These are phyloP conservation scores for Helotiales sp. DNA, from an alignment of 2,329 filamentous ascomycete species.

Conservation along the genomic window DNA sequence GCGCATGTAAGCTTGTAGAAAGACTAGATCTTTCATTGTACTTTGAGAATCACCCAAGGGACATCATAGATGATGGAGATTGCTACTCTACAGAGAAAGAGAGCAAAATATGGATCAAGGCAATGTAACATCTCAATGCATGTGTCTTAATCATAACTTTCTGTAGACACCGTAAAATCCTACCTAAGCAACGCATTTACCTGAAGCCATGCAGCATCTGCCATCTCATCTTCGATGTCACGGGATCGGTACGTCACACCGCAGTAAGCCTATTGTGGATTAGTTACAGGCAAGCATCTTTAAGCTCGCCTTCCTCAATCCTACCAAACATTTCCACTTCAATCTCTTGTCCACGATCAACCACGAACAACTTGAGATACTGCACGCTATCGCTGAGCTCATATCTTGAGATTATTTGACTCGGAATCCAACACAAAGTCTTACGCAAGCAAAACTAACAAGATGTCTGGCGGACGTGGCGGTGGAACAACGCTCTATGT, in stretches of 20 bases:
- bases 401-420: background rate
- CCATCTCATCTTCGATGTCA: too few relatives aligned
- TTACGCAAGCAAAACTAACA: slow-evolving; percentile 12
- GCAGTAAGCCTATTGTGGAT: background rate
- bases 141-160: background rate
- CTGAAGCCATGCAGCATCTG: too few relatives aligned
- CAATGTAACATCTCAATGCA: background rate
- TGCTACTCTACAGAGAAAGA: background rate
- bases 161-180: too few relatives aligned
- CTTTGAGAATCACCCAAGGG: slow-evolving; percentile 13
- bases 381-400: background rate
- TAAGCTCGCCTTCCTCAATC: background rate
- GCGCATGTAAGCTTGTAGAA: slow-evolving; percentile 31
- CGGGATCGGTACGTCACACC: too few relatives aligned
- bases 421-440: background rate
- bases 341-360: background rate
- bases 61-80: slow-evolving; percentile 17
- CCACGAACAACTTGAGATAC: background rate
- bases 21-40: slow-evolving; percentile 28
- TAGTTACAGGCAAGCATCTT: background rate
- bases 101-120: background rate
- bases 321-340: background rate
- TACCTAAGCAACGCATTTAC: too few relatives aligned
- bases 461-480: slow-evolving; percentile 82
- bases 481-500: slow-evolving; percentile 89